Evolutionary conservation across 2,329 filamentous ascomycete species (phyloP).

Genomic region (Verticillium zaregamsianum): DNA sequence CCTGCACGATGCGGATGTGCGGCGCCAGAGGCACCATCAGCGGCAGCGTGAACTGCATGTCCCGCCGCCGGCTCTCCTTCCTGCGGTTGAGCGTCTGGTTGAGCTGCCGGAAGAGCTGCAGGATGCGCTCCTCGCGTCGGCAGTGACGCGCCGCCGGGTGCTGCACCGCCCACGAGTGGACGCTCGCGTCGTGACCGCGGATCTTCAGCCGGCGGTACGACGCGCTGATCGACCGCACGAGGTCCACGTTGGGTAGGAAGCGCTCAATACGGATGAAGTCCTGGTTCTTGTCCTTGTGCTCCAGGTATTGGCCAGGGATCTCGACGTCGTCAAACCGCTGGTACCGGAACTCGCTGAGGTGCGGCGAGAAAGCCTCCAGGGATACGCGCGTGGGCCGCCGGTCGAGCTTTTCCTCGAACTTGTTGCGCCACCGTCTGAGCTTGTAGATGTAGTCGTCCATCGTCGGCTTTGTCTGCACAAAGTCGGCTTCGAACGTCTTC

Average conservation of each 20-base stretch:
- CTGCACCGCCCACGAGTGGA: conserved; percentile 96
- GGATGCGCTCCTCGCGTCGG: conserved; percentile 86
- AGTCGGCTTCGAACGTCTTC: conserved; percentile 95
- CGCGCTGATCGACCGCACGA: conserved; percentile 84
- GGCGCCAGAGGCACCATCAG: conserved; percentile 94
- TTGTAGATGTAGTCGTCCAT: conserved; percentile 99
- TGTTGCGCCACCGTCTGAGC: conserved; percentile 90
- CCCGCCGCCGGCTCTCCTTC: conserved; percentile 90
- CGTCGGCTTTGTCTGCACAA: conserved; percentile 89
- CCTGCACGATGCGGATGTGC: conserved; percentile 91
- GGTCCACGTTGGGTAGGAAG: conserved; percentile 90
- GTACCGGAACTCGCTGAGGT: conserved; percentile 94
- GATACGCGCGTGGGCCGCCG: conserved; percentile 68
- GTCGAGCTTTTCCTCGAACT: conserved; percentile 96
- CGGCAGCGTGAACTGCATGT: conserved; percentile 93
- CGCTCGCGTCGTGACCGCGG: conserved; percentile 91
- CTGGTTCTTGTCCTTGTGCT: conserved; percentile 98
- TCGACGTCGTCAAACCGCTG: conserved; percentile 99
- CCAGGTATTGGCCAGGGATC: conserved; percentile 91
- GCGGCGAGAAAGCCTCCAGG: conserved; percentile 81
- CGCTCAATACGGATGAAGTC: conserved; percentile 97
- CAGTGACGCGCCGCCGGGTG: conserved; percentile 92
- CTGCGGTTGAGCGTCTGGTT: conserved; percentile 88
- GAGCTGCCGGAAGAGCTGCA: conserved; percentile 96
- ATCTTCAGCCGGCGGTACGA: conserved; percentile 94